These are phyloP conservation scores for Symmetrospora coprosmae DNA, from an alignment of 768 basidiomycete species.

Conservation along the genomic window DNA sequence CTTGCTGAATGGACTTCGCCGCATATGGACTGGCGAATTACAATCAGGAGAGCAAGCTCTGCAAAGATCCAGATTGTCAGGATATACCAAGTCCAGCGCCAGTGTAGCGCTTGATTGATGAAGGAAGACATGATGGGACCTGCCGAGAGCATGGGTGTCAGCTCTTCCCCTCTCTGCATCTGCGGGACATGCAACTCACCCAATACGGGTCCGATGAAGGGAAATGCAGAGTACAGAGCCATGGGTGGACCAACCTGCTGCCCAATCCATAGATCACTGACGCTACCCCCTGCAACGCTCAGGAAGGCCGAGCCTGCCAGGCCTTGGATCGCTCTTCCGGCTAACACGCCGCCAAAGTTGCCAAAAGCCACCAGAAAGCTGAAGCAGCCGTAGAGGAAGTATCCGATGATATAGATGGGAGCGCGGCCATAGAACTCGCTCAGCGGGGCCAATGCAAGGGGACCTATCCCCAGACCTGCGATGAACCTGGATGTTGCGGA, in stretches of 20 bases:
- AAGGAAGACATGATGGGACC: conserved; percentile 52
- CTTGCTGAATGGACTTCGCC: no score
- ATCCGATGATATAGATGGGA: conserved; percentile 26
- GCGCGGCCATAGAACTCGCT: conserved; percentile 11
- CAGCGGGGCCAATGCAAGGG: neutral
- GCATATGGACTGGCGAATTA: no score
- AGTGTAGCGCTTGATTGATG: conserved; percentile 47
- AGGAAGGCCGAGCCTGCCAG: conserved; percentile 49
- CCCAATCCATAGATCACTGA: conserved; percentile 44
- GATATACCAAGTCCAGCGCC: conserved; percentile 58
- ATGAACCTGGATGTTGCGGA: conserved; percentile 43
- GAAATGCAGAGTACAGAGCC: conserved; percentile 43
- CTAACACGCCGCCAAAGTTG: conserved; percentile 41
- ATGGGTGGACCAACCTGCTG: conserved; percentile 38
- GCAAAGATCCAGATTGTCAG: conserved; percentile 55
- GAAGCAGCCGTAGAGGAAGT: conserved; percentile 21
- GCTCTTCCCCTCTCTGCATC: no score
- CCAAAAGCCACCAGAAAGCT: conserved; percentile 22
- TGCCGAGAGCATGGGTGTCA: no score
- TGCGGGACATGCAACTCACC: no score
- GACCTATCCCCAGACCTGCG: conserved; percentile 10
- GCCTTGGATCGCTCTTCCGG: conserved; percentile 50
- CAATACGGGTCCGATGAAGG: conserved; percentile 36
- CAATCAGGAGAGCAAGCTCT: conserved; percentile 44
- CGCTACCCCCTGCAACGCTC: conserved; percentile 50